phyloP scores from a whole-genome alignment of 768 basidiomycete genomes.

The Hysterangium stoloniferum region DNA sequence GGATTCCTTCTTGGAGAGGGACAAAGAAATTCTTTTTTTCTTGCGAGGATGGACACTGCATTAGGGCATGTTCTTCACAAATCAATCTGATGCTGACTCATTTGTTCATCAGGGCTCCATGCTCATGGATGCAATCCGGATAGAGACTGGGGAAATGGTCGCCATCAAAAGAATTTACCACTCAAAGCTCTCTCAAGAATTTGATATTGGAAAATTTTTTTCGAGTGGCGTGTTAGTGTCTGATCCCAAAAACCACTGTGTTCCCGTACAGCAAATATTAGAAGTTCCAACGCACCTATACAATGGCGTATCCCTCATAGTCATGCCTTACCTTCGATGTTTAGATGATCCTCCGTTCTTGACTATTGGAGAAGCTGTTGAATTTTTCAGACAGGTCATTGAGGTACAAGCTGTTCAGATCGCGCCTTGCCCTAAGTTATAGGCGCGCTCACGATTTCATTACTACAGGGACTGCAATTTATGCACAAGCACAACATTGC shows the following conservation, averaged over 20 bases:
- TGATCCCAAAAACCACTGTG: constrained; percentile 24
- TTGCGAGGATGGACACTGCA: too few species aligned
- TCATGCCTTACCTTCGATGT: constrained; percentile 23
- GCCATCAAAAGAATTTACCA: constrained; percentile 17
- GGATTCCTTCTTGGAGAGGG: too few species aligned
- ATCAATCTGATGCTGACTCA: too few species aligned
- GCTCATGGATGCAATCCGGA: constrained; percentile 19
- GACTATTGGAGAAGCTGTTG: constrained; percentile 26
- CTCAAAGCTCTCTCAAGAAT: constrained; percentile 10
- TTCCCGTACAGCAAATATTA: constrained; percentile 22
- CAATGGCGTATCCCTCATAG: constrained; percentile 15
- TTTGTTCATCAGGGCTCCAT: too few species aligned
- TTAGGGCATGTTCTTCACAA: too few species aligned
- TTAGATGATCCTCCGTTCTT: constrained; percentile 21
- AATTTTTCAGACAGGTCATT: constrained; percentile 25
- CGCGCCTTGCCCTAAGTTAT: not conserved
- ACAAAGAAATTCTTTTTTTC: too few species aligned
- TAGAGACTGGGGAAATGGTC: constrained; percentile 17
- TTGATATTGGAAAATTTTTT: constrained; percentile 16
- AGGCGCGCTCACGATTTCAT: not conserved
- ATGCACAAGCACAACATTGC: constrained; percentile 32
- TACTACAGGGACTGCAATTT: constrained; percentile 28
- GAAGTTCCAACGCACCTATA: constrained; percentile 16
- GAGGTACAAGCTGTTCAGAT: constrained; percentile 17
- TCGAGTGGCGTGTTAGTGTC: constrained; percentile 14